Evolutionary conservation across 2,329 filamentous ascomycete genomes (phyloP), one percentile per base, ranked within the genome.

Genomic region (Sporothrix protearum): DNA sequence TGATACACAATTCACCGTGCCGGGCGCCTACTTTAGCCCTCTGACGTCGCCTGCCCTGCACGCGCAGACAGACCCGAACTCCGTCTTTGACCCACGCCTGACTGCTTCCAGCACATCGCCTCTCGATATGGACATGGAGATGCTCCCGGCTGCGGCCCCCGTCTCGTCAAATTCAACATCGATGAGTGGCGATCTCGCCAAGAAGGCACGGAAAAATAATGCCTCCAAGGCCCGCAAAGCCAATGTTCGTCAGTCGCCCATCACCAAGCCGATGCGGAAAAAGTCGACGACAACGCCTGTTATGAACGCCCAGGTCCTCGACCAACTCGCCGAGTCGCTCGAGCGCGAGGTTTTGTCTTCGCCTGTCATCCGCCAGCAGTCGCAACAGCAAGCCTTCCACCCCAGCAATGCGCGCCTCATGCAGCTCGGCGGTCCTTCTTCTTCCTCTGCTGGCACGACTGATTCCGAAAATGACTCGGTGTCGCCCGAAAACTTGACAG

Each of bases 21-120:
- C 91, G 0, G 87, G 87, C 47, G 87, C 91, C 45, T 95, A 94
- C 81, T 94, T 96, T 79, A 96, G 92, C 77, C 92, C 92, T 10
- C 84, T 96, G 66, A 94, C 91, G 5, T 96, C 92, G 19, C 92
- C 92, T 0, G 92, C 92, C 3, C 83, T 96, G 22, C 90, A 92
- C 79, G 91, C 92, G 1, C 91, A 94, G 78, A 87, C 83, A 73
- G 87, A 89, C 70, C 77, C 82, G 33, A 79, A 79, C 19, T 79
- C 82, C 4, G 76, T 81, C 68, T 85, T 85, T 73, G 82, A 87
- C 68, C 80, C 82, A 71, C 77, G 81, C 45, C 82, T 79, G 77
- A 83, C 77, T 73, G 83, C 80, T 77, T 66, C 74, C n/a, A 80
- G 75, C 75, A 71, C 73, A 68, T 89, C 85, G 74, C 89, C 82